phyloP scores from a whole-genome alignment of 2,329 filamentous ascomycete genomes.

The Tricladium varicosporioides region DNA sequence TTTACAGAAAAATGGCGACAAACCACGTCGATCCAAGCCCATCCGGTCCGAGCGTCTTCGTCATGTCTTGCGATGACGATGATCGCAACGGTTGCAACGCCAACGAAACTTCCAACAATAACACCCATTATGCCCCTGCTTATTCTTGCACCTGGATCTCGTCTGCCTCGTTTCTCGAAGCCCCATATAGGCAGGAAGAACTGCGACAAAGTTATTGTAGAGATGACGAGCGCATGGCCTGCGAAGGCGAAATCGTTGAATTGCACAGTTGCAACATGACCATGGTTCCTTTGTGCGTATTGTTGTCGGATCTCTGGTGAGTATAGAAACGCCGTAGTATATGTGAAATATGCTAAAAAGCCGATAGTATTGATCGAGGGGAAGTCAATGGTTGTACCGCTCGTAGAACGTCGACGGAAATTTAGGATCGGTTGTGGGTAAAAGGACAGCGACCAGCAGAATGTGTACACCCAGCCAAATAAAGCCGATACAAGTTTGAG shows the following conservation, averaged over 20 bases:
- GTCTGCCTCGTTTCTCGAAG: slow-evolving; percentile 56
- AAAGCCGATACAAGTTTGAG: slow-evolving; percentile 52
- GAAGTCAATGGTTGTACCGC: slow-evolving; percentile 85
- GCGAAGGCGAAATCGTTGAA: slow-evolving; percentile 92
- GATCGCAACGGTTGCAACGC: slow-evolving; percentile 46
- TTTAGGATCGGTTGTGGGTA: slow-evolving; percentile 90
- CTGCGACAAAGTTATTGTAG: slow-evolving; percentile 72
- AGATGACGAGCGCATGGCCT: slow-evolving; percentile 73
- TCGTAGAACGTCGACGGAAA: slow-evolving; percentile 70
- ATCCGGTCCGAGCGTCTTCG: slow-evolving; percentile 44
- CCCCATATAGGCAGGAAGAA: slow-evolving; percentile 73
- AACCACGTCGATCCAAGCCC: slow-evolving; percentile 61
- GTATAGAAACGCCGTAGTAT: slow-evolving; percentile 55
- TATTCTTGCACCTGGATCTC: slow-evolving; percentile 51
- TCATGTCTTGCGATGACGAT: slow-evolving; percentile 41
- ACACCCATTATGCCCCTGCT: slow-evolving; percentile 66
- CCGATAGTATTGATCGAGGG: slow-evolving; percentile 71
- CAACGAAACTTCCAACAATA: slow-evolving; percentile 64
- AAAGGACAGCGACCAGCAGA: slow-evolving; percentile 84
- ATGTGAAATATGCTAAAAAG: slow-evolving; percentile 73
- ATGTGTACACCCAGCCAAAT: slow-evolving; percentile 73
- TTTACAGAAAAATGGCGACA: slow-evolving; percentile 7
- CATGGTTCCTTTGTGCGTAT: slow-evolving; percentile 77
- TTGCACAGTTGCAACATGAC: slow-evolving; percentile 77
- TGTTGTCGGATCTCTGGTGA: slow-evolving; percentile 63